Evolutionary conservation across 768 basidiomycete genomes (phyloP).

Genomic region (Porpolomopsis calyptriformis): DNA sequence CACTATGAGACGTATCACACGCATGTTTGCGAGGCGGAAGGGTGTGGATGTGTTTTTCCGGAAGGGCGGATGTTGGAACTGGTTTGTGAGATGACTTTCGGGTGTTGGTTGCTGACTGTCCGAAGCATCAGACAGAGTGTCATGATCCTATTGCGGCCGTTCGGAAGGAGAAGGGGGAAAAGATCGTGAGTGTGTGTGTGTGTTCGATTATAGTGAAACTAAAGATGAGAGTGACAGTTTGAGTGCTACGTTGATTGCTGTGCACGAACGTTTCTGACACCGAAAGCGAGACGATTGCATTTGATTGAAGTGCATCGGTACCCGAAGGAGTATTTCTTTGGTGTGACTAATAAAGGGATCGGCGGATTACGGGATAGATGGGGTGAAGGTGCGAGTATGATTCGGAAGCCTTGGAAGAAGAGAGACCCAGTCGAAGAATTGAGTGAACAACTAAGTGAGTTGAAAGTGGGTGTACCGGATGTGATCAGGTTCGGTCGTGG

Average conservation of each 20-base stretch:
- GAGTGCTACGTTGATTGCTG: slow-evolving; percentile 63
- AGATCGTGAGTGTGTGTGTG: slow-evolving; percentile 51
- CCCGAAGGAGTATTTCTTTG: slow-evolving; percentile 85
- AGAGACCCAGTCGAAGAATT: slow-evolving; percentile 15
- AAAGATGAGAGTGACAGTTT: slow-evolving; percentile 36
- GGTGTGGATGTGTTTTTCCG: slow-evolving; percentile 77
- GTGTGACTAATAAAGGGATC: slow-evolving; percentile 84
- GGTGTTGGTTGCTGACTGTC: slow-evolving; percentile 6
- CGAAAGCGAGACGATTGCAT: slow-evolving; percentile 70
- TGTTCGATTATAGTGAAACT: slow-evolving; percentile 4
- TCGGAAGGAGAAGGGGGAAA: slow-evolving; percentile 70
- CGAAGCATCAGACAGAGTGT: slow-evolving; percentile 73
- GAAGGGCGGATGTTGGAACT: slow-evolving; percentile 68
- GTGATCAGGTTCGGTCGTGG: slow-evolving; percentile 69
- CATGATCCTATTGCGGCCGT: slow-evolving; percentile 80
- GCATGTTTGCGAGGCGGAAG: slow-evolving; percentile 61
- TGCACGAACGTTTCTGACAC: slow-evolving; percentile 51
- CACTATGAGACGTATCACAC: slow-evolving; percentile 82
- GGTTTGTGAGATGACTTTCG: slow-evolving; percentile 49
- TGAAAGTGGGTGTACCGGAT: slow-evolving; percentile 51
- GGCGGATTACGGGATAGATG: slow-evolving; percentile 68
- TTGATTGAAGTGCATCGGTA: slow-evolving; percentile 74
- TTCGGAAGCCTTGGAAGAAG: slow-evolving; percentile 63
- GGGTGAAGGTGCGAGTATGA: slow-evolving; percentile 77
- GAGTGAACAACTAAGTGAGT: slow-evolving; percentile 24